Evolutionary conservation across 2,329 filamentous ascomycete genomes (phyloP).

Genomic region (Aspergillus carbonarius): DNA sequence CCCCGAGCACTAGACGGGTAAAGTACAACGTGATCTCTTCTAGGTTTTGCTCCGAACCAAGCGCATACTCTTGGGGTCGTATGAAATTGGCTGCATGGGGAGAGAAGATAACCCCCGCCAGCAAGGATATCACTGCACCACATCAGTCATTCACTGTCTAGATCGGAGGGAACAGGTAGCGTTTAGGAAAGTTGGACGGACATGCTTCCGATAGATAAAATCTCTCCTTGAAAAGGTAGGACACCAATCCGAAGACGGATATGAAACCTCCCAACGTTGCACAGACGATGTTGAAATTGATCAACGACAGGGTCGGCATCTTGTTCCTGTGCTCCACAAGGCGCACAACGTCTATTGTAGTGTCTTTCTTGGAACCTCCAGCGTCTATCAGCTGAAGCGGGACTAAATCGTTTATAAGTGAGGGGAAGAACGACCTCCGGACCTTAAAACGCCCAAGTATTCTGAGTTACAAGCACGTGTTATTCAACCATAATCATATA

Average conservation of each 20-base stretch:
- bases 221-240: slow-evolving; percentile 83
- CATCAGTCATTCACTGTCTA: slow-evolving; percentile 8
- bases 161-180: not conserved
- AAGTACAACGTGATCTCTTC: slow-evolving; percentile 78
- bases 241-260: slow-evolving; percentile 85
- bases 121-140: slow-evolving; percentile 71
- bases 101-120: slow-evolving; percentile 76
- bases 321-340: not conserved
- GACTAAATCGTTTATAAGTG: not conserved
- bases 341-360: not conserved
- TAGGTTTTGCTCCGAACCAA: slow-evolving; percentile 57
- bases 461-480: slow-evolving; percentile 27
- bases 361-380: not conserved
- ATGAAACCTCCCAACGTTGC: slow-evolving; percentile 83
- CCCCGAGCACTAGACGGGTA: slow-evolving; percentile 79
- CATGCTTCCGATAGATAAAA: slow-evolving; percentile 89
- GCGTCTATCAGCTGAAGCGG: not conserved
- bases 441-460: not conserved
- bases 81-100: slow-evolving; percentile 76
- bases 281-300: slow-evolving; percentile 82
- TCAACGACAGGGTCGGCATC: slow-evolving; percentile 64
- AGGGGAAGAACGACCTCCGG: not conserved
- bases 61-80: slow-evolving; percentile 71
- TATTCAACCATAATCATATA: slow-evolving; percentile 41
- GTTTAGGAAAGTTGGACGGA: slow-evolving; percentile 49